Conservation (phyloP, 108 stramenopile genomes). For the Skeletonema menzelii region DNA sequence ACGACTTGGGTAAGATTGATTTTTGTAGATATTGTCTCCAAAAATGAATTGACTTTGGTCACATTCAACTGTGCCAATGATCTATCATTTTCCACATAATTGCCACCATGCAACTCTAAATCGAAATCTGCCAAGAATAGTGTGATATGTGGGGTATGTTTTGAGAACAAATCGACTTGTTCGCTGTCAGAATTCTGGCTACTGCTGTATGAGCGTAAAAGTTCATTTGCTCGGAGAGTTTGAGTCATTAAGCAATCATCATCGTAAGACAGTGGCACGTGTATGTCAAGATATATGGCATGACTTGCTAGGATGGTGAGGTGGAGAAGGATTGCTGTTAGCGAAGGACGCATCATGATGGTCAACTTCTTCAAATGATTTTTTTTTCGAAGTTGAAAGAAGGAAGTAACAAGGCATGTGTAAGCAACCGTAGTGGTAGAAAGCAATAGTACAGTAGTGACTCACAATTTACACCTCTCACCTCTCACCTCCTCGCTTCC, state of each 20-base stretch:
- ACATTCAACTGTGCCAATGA: conserved; percentile 3
- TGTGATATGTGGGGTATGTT: conserved; percentile 46
- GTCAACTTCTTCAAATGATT: neutral
- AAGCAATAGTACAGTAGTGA: too few species aligned
- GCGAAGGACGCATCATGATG: neutral
- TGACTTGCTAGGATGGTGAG: neutral
- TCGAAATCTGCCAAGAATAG: conserved; percentile 53
- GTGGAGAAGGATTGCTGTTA: neutral
- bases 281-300: conserved; percentile 33
- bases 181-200: neutral
- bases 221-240: conserved; percentile 28
- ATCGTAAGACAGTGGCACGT: conserved; percentile 14
- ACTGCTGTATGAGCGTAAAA: conserved; percentile 17
- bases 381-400: too few species aligned
- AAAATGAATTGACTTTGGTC: conserved; percentile 30
- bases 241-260: conserved; percentile 27
- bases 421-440: too few species aligned
- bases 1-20: conserved; percentile 14
- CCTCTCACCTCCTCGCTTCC: too few species aligned
- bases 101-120: conserved; percentile 10
- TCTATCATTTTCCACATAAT: neutral
- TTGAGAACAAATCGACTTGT: conserved; percentile 31
- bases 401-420: too few species aligned
- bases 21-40: conserved; percentile 18
- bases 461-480: too few species aligned